Base-by-base conservation (phyloP, 306 rosid genomes). In the Acacia acuminata region DNA sequence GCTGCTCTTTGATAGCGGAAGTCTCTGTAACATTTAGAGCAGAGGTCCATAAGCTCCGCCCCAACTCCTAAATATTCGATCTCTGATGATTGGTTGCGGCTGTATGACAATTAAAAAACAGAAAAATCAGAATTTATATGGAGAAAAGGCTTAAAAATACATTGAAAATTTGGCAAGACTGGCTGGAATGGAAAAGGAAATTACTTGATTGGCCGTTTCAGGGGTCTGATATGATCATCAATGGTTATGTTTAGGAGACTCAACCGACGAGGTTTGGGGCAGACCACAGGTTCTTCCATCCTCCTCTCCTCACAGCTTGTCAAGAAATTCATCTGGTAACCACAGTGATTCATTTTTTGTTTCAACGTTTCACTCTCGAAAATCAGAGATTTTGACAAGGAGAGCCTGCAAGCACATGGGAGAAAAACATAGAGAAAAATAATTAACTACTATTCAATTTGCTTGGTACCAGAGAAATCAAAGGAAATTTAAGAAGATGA, bases 211-310 rank as follows among this genome's bases (percentile, higher is more conserved):
- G 95, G 88, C 77, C 71, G 78, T 82, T 89, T 82, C 20, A 83
- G 83, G 72, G 90, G 84, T 85, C 89, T 84, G 82, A 83, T 67
- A 48, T 87, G 73, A 63, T 85, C 92, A 78, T 82, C 86, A n/a
- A 80, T 56, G 80, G 89, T 72, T 20, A 83, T 78, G 70, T 85
- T 81, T 0, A 81, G 61, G 16, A 79, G 71, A 47, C 86, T 86
- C 81, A 91, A 84, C 25, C 97, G 91, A 56, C 95, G 94, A 40
- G 99, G 98, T 75, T 92, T 92, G 3, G 99, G 99, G 85, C 98
- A 93, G 56, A 93, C 88, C 83, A 95, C 89, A 14, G 94, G 71
- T 42, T 84, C 93, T 42, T 85, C 94, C 91, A 87, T 86, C 85
- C 84, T 88, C 90, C 79, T 88, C 83, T 87, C 93, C 86, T 88